Conservation (phyloP, 1,284 basidiomycete genomes). For the Naganishia albida region DNA sequence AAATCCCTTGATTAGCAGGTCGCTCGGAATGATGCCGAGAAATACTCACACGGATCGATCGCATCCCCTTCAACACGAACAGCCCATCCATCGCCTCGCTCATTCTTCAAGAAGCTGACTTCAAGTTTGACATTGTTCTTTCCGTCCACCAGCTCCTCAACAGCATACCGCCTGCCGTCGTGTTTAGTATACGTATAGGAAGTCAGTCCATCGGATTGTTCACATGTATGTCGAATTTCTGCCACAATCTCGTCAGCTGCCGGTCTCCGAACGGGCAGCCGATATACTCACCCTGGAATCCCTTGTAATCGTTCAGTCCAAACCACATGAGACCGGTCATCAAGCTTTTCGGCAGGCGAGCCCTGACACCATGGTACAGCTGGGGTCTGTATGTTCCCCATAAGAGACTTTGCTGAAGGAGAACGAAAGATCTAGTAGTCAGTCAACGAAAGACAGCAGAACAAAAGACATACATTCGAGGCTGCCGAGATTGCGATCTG, state of each 20-base stretch:
- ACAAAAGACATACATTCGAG: background rate
- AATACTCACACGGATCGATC: constrained; percentile 63
- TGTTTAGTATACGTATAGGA: constrained; percentile 85
- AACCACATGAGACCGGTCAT: constrained; percentile 93
- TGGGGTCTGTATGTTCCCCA: constrained; percentile 92
- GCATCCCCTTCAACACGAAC: constrained; percentile 81
- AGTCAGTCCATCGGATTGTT: constrained; percentile 77
- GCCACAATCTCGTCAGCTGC: constrained; percentile 7
- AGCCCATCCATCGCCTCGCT: constrained; percentile 80
- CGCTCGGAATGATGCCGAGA: constrained; percentile 4
- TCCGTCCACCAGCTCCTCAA: constrained; percentile 78
- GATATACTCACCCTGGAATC: constrained; percentile 38
- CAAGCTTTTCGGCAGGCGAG: constrained; percentile 78
- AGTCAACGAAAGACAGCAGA: background rate
- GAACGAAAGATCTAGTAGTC: background rate
- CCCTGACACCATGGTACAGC: constrained; percentile 87
- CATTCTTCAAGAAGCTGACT: constrained; percentile 79
- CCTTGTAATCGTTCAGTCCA: constrained; percentile 73
- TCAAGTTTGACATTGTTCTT: constrained; percentile 81
- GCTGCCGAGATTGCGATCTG: constrained; percentile 18
- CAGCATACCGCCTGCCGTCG: constrained; percentile 78
- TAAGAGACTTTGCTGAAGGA: constrained; percentile 55
- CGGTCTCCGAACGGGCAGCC: background rate
- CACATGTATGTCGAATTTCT: constrained; percentile 85
- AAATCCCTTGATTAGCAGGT: constrained; percentile 37